A percentile compares a stretch with the other conserved stretches of the same genome.
These are phyloP conservation scores for Cyberlindnera misumaiensis DNA, from an alignment of 805 yeast species.

Conservation along the genomic window DNA sequence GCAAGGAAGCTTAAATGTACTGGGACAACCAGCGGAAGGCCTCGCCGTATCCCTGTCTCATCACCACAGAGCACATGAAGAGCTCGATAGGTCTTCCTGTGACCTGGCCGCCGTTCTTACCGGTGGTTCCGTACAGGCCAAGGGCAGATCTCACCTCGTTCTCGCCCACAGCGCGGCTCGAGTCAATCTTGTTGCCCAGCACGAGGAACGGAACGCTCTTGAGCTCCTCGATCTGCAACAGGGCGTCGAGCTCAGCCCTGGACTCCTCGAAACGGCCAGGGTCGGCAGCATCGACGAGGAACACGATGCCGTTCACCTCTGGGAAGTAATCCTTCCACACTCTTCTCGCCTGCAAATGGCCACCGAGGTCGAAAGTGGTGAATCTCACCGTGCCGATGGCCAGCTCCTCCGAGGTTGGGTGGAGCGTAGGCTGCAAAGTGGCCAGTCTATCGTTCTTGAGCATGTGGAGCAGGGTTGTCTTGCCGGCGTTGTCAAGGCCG, in stretches of 20 bases:
- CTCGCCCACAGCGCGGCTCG: conserved; percentile 90
- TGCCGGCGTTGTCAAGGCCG: conserved; percentile 97
- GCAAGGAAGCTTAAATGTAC: conserved; percentile 51
- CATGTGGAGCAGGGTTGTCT: conserved; percentile 84
- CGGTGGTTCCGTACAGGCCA: conserved; percentile 85
- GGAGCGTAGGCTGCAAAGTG: conserved; percentile 94
- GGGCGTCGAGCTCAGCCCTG: conserved; percentile 87
- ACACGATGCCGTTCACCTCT: conserved; percentile 96
- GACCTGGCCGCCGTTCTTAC: conserved; percentile 68
- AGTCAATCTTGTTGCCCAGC: conserved; percentile 95
- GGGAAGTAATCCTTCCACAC: conserved; percentile 99
- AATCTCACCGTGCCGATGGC: conserved; percentile 94
- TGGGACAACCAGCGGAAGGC: conserved; percentile 98
- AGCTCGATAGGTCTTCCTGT: conserved; percentile 89
- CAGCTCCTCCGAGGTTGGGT: conserved; percentile 97
- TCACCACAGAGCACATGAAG: conserved; percentile 95
- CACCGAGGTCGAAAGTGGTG: conserved; percentile 98
- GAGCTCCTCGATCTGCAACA: conserved; percentile 89
- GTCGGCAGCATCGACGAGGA: conserved; percentile 95
- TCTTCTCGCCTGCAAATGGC: conserved; percentile 98
- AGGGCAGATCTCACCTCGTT: conserved; percentile 87
- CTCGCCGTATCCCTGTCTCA: conserved; percentile 98
- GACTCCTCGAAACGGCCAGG: conserved; percentile 93
- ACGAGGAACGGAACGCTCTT: conserved; percentile 84
- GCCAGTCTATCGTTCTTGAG: conserved; percentile 94